phyloP scores from a whole-genome alignment of 2,329 filamentous ascomycete genomes.

The Monilinia aucupariae region DNA sequence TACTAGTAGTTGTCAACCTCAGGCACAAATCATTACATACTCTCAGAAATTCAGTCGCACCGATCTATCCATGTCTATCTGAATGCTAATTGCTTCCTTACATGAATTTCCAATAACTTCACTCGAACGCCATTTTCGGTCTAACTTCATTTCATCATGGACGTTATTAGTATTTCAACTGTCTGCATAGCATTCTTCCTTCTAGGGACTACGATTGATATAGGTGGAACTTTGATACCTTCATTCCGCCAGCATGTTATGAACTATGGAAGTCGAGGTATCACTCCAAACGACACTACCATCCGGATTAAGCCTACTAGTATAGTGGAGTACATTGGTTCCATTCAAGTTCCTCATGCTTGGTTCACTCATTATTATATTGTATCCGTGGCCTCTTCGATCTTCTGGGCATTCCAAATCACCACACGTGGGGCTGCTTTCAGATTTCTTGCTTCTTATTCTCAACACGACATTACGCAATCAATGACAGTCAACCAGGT shows the following conservation, averaged over 20 bases:
- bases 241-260: constrained; percentile 31
- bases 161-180: constrained; percentile 27
- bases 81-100: background rate
- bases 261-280: constrained; percentile 33
- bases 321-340: constrained; percentile 24
- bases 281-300: constrained; percentile 8
- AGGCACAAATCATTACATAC: background rate
- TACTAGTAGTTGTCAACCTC: background rate
- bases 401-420: constrained; percentile 69
- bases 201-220: constrained; percentile 26
- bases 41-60: background rate
- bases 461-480: constrained; percentile 20
- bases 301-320: constrained; percentile 2
- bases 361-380: constrained; percentile 91
- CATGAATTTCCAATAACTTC: background rate
- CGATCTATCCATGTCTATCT: background rate
- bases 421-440: constrained; percentile 50
- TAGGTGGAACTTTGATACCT: constrained; percentile 31
- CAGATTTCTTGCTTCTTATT: constrained; percentile 40
- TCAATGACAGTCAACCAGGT: constrained; percentile 59
- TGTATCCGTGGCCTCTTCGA: constrained; percentile 60
- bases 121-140: background rate
- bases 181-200: constrained; percentile 32
- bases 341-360: constrained; percentile 64
- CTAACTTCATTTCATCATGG: constrained; percentile 9